A percentile compares a stretch with the other conserved stretches of the same genome.
Evolutionary conservation across 2,329 filamentous ascomycete genomes (phyloP).

Genomic region (Neofusicoccum sp.): DNA sequence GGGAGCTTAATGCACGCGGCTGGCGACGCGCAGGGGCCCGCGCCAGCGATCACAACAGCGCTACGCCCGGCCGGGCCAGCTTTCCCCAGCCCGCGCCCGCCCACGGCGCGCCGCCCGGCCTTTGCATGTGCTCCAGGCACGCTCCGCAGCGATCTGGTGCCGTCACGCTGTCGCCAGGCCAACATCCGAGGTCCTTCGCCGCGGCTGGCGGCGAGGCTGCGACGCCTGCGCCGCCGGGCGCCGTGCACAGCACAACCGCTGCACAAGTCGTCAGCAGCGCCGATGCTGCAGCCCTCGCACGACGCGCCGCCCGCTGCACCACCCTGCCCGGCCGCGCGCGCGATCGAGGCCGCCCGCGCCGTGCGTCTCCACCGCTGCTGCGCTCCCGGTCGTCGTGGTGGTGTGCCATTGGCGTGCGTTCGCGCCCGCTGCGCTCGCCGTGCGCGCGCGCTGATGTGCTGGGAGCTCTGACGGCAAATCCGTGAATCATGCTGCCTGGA

Average conservation of each 20-base stretch:
- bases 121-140: slow-evolving; percentile 21
- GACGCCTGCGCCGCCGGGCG: background rate
- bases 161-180: slow-evolving; percentile 14
- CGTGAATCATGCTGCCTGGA: background rate
- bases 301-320: background rate
- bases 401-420: slow-evolving; percentile 1
- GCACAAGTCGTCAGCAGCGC: background rate
- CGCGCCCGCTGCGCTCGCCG: background rate
- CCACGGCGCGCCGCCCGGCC: background rate
- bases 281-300: slow-evolving; percentile 14
- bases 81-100: slow-evolving; percentile 14
- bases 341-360: slow-evolving; percentile 4
- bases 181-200: slow-evolving; percentile 15
- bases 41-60: slow-evolving; percentile 15
- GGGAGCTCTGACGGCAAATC: slow-evolving; percentile 18
- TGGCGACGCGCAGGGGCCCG: slow-evolving; percentile 12
- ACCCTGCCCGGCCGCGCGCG: background rate
- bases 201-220: background rate
- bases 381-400: slow-evolving; percentile 55
- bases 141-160: slow-evolving; percentile 9
- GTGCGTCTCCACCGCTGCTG: slow-evolving; percentile 61
- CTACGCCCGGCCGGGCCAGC: slow-evolving; percentile 12
- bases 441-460: background rate
- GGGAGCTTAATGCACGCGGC: slow-evolving; percentile 21
- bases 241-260: background rate